Evolutionary conservation across 2,329 filamentous ascomycete species (phyloP).

Genomic region (Colletotrichum cereale): DNA sequence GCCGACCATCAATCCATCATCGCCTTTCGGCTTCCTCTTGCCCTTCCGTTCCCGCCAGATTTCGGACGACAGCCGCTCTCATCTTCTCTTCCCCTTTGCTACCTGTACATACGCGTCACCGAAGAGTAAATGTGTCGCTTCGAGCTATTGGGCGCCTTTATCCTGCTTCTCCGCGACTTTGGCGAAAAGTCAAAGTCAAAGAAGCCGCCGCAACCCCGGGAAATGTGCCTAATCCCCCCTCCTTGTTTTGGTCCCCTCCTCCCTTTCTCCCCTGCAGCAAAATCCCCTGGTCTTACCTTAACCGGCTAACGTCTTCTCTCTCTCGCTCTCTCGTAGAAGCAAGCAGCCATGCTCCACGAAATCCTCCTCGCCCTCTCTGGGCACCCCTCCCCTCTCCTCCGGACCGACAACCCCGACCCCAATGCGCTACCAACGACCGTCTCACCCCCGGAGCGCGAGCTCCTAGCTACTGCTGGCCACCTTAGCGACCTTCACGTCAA

Average conservation of each 20-base stretch:
- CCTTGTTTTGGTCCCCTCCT: slow-evolving; percentile 38
- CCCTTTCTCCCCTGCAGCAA: slow-evolving; percentile 10
- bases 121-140: slow-evolving; percentile 63
- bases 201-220: slow-evolving; percentile 42
- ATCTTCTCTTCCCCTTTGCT: not conserved
- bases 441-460: slow-evolving; percentile 84
- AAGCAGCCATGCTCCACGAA: slow-evolving; percentile 88
- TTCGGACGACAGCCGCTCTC: not conserved
- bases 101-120: not conserved
- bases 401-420: slow-evolving; percentile 60
- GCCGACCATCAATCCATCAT: slow-evolving; percentile 6
- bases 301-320: slow-evolving; percentile 15
- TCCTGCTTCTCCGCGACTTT: slow-evolving; percentile 61
- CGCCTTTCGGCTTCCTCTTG: not conserved
- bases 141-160: slow-evolving; percentile 64
- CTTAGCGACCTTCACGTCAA: slow-evolving; percentile 83
- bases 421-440: slow-evolving; percentile 60
- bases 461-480: slow-evolving; percentile 81
- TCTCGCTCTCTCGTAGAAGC: not conserved
- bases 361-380: slow-evolving; percentile 96
- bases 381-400: slow-evolving; percentile 89
- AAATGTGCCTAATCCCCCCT: slow-evolving; percentile 21
- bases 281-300: not conserved
- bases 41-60: not conserved
- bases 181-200: slow-evolving; percentile 54